Evolutionary conservation across 2,329 filamentous ascomycete genomes (phyloP), one percentile per base, ranked within the genome.

Genomic region (Salinomyces thailandicus): DNA sequence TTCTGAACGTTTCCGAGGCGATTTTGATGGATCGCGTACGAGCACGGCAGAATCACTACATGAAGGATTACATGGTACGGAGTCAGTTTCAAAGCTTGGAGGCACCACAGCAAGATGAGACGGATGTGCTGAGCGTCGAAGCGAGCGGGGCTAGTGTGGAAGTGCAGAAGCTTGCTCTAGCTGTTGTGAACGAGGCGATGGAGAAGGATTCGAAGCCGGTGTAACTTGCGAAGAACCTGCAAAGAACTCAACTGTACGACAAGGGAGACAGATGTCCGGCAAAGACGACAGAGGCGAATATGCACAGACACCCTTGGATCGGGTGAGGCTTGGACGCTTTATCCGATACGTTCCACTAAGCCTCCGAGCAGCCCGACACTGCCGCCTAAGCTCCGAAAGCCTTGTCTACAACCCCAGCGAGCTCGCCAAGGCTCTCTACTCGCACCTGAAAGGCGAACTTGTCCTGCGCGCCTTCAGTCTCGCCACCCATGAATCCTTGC

Each of bases 51-150:
- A 78, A 78, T 35, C 91, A 98, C 59, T 98, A 91, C 63, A 95
- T 98, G 87, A 89, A 91, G 52, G 81, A 85, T 49, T 75, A 77
- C 52, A 96, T 98, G 89, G 87, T 98, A 6, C 79, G 82, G 53
- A 93, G 85, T 62, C 91, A 98, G 59, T 81, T 96, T 48, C 75
- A 79, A 44, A 81, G 78, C 35, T 72, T 98, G n/a, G 89, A 98
- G 63, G 77, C 81, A 44, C 91, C 91, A 0, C 69, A 69, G 35
- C 61, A 64, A 31, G 75, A 84, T 14, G 58, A 61, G 48, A 33
- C 19, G 26, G 66, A 70, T 45, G 62, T 68, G 2, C 46, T 67
- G 36, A 57, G 57, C 15, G 59, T 70, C 32, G 66, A 70, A 45
- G 66, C 67, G 9, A 61, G 59, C 41, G 63, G 64, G 8, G 53